Base-by-base conservation (phyloP, 2,329 filamentous ascomycete genomes). In the Penicillium sp. region DNA sequence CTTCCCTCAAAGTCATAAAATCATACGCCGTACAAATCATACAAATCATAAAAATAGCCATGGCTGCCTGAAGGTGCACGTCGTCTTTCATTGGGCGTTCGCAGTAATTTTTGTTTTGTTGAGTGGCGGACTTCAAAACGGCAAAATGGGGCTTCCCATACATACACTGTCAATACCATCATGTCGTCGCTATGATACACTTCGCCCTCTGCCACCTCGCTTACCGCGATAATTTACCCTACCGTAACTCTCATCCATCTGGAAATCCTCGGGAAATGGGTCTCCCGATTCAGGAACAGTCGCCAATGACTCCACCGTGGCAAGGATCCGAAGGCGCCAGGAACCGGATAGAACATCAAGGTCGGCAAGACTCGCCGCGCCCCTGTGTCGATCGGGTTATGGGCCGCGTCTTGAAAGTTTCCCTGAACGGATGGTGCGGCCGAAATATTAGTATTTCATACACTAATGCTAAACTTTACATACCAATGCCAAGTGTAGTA, bases 371-470 rank as follows among this genome's bases (percentile, higher is more conserved):
- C 50, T 21, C 23, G 26, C 60, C 61, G 45, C 21, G 54, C 37
- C 58, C 62, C 57, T 63, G 35, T 58, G 64, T 59, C 56, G 64
- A 65, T 66, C 62, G 50, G 54, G 47, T 50, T n/a, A 23, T 47
- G 26, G 31, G n/a, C 45, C 45, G 26, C 31, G 45, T 39, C 35
- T 39, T 39, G 35, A 19, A 39, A 39, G 35, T 39, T 39, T 39
- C 8, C 35, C 35, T 39, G 14, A 39, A 39, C 11, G 16, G 35
- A 10, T 29, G 11, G 9, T 29, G 27, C 4, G 27, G 35, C 23
- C 16, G 44, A 31, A 29, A 29, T 10, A 29, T 19, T 29, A 29
- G 7, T 8, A 27, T 19, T 27, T 31, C 29, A 31, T 31, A 31
- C 29, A 44, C 25, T 44, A 31, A 47, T 29, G 7, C 26, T 13